Evolutionary conservation across 352 stramenopile species (phyloP).

Genomic region (Pythium sukuiense): DNA sequence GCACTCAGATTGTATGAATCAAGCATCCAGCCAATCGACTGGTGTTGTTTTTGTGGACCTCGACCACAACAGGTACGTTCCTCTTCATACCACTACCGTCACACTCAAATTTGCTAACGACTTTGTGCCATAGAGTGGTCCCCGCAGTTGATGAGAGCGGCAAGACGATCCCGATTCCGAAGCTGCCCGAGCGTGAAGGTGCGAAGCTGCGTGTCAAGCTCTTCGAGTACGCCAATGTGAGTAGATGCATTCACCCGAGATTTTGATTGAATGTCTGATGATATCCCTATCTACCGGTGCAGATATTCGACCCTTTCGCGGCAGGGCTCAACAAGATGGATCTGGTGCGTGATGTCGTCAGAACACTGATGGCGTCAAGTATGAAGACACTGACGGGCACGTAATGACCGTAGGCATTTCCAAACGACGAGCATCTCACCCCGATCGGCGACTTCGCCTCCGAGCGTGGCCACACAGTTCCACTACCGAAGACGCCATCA

Average conservation of each 20-base stretch:
- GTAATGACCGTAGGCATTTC: slow-evolving; percentile 51
- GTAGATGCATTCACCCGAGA: not conserved
- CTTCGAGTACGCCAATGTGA: slow-evolving; percentile 57
- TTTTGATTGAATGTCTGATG: not conserved
- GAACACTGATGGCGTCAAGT: not conserved
- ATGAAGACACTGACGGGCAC: not conserved
- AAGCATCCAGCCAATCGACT: slow-evolving; percentile 53
- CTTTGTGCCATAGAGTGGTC: slow-evolving; percentile 46
- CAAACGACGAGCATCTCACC: slow-evolving; percentile 80
- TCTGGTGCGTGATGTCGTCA: slow-evolving; percentile 32
- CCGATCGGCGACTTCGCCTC: slow-evolving; percentile 72
- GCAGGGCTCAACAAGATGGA: slow-evolving; percentile 69
- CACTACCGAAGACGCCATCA: slow-evolving; percentile 55
- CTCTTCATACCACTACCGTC: too few relatives aligned
- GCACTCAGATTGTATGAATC: slow-evolving; percentile 77
- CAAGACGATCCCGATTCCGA: slow-evolving; percentile 57
- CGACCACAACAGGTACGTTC: slow-evolving; percentile 84
- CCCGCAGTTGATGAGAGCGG: slow-evolving; percentile 70
- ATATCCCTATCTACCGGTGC: not conserved
- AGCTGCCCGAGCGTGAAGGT: slow-evolving; percentile 71
- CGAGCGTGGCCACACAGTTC: slow-evolving; percentile 70
- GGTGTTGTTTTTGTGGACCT: slow-evolving; percentile 95
- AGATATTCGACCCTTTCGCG: slow-evolving; percentile 85
- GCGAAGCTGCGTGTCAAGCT: slow-evolving; percentile 65
- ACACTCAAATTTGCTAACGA: not conserved